Conservation (phyloP, 345 rosid genomes). For the Ceriops tagal region DNA sequence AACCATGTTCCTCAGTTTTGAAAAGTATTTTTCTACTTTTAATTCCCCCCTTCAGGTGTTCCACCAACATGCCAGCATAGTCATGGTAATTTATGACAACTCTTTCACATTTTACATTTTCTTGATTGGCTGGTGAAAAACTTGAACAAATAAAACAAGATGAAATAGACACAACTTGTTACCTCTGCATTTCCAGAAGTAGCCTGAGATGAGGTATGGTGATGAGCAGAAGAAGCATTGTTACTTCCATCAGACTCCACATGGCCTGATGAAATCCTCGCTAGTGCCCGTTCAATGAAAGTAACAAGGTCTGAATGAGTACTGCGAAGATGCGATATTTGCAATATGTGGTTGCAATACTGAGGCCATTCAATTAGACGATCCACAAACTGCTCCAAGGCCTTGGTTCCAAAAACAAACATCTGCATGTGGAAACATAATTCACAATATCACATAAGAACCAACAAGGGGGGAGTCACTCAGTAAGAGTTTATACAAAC, state of each 20-base stretch:
- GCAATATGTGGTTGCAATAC: slow-evolving; percentile 95
- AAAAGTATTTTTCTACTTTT: too few species aligned
- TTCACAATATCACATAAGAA: slow-evolving; percentile 6
- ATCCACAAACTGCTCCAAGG: slow-evolving; percentile 93
- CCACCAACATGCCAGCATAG: too few species aligned
- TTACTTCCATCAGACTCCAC: slow-evolving; percentile 57
- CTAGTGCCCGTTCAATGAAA: slow-evolving; percentile 80
- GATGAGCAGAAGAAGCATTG: slow-evolving; percentile 40
- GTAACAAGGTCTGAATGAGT: slow-evolving; percentile 82
- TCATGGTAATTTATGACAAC: too few species aligned
- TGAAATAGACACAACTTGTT: slow-evolving; percentile 7
- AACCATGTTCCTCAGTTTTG: too few species aligned
- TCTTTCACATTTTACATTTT: too few species aligned
- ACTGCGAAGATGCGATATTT: slow-evolving; percentile 87
- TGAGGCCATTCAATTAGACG: slow-evolving; percentile 97
- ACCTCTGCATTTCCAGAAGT: slow-evolving; percentile 69
- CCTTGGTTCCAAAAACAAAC: slow-evolving; percentile 95
- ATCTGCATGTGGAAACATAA: slow-evolving; percentile 49
- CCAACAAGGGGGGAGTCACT: not conserved
- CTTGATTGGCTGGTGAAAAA: not conserved
- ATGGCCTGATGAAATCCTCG: slow-evolving; percentile 78
- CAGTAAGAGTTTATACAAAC: slow-evolving; percentile 36
- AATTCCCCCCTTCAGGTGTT: too few species aligned
- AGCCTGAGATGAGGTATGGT: slow-evolving; percentile 45
- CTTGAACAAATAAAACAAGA: not conserved